Evolutionary conservation across 768 basidiomycete species (phyloP), one percentile per base, ranked within the genome.

Genomic region (Leccinum imitatum): DNA sequence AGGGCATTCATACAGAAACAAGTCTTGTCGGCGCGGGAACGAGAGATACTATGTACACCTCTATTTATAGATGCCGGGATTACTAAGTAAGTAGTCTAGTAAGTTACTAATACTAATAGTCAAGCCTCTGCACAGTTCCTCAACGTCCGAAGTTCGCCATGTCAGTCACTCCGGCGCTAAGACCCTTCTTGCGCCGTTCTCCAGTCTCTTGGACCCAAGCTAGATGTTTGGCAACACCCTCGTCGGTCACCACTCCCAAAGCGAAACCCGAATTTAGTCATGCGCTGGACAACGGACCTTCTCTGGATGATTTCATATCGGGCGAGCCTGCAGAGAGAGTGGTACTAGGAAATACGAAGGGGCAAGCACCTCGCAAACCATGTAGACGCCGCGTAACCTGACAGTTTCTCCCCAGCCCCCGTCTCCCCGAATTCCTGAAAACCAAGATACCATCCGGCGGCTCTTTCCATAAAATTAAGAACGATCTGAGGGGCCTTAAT

Each of bases 401-500:
- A 55, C 23, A 37, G 5, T 13, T 14, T 57, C 21, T 37, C 51
- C 51, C 27, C 33, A 96, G 94, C 33, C 92, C 91, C 47, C 88
- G 95, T 39, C 81, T 98, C 9, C 95, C 95, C 19, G 84, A 87
- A 1, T 89, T 87, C 76, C 79, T 98, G 46, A 96, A 96, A 79
- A 95, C 94, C 13, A 87, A 87, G 44, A 95, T 96, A 63, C 96
- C 97, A 1, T 91, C 90, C 1, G 92, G 94, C 31, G 79, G 80
- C 11, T 93, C 95, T 2, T 99, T 89, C 74, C 88, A 84, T 64
- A 92, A 86, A 69, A 98, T 99, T 64, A 98, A 96, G 83, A 91
- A 89, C 65, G 97, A 99, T 74, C 81, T 99, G 14, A 81, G 97
- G 55, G 96, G 95, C 2, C 82, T 99, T 2, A 85, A 85, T 8